These are phyloP conservation scores for Mikania micrantha DNA, from an alignment of 129 eudicot species.

Conservation along the genomic window DNA sequence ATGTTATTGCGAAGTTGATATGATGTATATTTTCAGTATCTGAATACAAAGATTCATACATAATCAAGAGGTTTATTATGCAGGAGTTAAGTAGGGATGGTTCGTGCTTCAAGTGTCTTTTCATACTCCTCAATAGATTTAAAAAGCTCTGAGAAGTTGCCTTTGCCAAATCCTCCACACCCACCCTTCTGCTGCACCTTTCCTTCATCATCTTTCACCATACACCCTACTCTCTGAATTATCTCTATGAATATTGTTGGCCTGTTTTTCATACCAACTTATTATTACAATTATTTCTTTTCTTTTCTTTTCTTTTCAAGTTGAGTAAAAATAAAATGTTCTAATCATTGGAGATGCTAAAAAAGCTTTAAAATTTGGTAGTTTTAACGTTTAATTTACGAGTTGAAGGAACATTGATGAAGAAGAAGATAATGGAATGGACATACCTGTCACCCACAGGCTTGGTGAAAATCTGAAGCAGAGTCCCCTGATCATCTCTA, in stretches of 20 bases:
- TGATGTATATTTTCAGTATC: no score
- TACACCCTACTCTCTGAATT: conserved; percentile 92
- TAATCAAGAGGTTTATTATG: no score
- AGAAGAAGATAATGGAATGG: background rate
- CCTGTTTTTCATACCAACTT: conserved; percentile 37
- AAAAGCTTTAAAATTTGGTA: no score
- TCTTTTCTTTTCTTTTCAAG: no score
- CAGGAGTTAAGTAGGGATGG: background rate
- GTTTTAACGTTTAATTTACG: no score
- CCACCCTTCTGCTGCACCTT: conserved; percentile 79
- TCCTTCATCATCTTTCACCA: conserved; percentile 72
- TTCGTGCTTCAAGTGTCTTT: conserved; percentile 72
- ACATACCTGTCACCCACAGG: conserved; percentile 94
- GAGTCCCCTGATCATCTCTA: conserved; percentile 93
- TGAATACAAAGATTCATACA: no score
- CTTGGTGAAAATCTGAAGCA: conserved; percentile 93
- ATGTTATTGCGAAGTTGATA: no score
- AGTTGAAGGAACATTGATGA: background rate
- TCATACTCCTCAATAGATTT: conserved; percentile 92
- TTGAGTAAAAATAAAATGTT: no score
- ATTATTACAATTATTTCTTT: no score
- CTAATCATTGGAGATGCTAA: no score
- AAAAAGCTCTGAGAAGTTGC: conserved; percentile 91
- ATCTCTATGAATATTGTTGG: conserved; percentile 93
- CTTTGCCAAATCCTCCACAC: conserved; percentile 98